A percentile compares a stretch with the other conserved stretches of the same genome.
These are phyloP conservation scores for Secale cereale DNA, from an alignment of 176 grass and related monocot genomes.

Conservation along the genomic window DNA sequence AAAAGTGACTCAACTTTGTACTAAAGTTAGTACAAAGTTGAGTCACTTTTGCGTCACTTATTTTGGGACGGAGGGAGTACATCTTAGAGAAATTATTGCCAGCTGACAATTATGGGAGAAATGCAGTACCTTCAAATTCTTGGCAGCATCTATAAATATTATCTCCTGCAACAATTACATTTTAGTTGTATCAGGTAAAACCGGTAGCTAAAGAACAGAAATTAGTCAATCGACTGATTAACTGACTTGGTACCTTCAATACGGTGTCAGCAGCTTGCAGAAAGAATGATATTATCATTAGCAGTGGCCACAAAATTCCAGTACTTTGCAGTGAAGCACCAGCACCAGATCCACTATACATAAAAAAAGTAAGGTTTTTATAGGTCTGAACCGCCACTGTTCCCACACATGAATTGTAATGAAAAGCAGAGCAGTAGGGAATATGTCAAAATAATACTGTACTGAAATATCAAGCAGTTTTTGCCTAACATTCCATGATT, in stretches of 20 bases:
- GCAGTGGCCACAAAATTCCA: constrained; percentile 79
- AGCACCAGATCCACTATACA: constrained; percentile 75
- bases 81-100: constrained; percentile 2
- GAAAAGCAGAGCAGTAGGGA: not conserved
- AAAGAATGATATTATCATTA: constrained; percentile 95
- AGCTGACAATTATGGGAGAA: not conserved
- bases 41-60: no score
- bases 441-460: not conserved
- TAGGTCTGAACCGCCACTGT: not conserved
- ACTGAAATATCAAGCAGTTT: not conserved
- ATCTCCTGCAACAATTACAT: constrained; percentile 64
- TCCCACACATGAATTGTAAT: not conserved
- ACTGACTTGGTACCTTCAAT: constrained; percentile 65
- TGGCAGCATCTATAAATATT: constrained; percentile 90
- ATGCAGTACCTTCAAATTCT: constrained; percentile 82
- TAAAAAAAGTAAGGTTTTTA: constrained; percentile 13
- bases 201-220: not conserved
- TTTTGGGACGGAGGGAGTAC: no score
- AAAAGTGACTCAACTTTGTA: no score
- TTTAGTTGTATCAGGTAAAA: constrained; percentile 47
- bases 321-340: constrained; percentile 70
- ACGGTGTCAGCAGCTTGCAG: constrained; percentile 93
- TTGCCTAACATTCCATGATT: constrained; percentile 6
- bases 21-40: no score
- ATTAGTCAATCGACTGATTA: constrained; percentile 11